Percentiles rank a stretch among this genome's conserved stretches.
phyloP scores from a whole-genome alignment of 441 rosid species.

The Adansonia gregorii region DNA sequence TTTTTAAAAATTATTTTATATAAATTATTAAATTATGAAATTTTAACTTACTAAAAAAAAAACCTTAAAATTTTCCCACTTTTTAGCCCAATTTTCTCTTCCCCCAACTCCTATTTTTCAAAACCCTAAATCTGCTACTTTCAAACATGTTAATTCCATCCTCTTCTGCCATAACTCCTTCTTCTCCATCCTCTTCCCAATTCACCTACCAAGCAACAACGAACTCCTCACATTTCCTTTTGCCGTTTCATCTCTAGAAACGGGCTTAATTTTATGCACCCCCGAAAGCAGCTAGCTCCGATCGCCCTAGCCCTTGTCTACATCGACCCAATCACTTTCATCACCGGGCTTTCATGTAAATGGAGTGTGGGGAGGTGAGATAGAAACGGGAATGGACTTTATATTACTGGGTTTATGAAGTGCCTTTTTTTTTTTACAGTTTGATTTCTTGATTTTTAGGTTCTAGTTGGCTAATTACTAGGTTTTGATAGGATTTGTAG shows the following conservation, averaged over 20 bases:
- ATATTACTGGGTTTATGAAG: too few relatives aligned
- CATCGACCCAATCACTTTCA: conserved; percentile 55
- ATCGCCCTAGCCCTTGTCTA: conserved; percentile 42
- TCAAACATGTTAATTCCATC: conserved; percentile 39
- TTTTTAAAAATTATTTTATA: too few relatives aligned
- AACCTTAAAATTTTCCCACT: background rate
- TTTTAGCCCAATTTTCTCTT: background rate
- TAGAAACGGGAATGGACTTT: too few relatives aligned
- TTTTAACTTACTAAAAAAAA: too few relatives aligned
- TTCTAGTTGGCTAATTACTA: too few relatives aligned
- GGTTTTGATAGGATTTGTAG: too few relatives aligned
- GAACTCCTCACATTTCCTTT: conserved; percentile 42
- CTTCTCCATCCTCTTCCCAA: conserved; percentile 50
- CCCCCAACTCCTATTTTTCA: background rate
- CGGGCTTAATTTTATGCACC: conserved; percentile 47
- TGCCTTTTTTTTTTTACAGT: too few relatives aligned
- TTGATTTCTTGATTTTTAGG: too few relatives aligned
- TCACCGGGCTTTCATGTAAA: conserved; percentile 32
- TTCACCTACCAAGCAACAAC: conserved; percentile 39
- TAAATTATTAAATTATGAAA: too few relatives aligned
- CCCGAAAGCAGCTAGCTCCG: conserved; percentile 45
- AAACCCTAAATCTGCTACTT: background rate
- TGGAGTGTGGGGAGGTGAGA: too few relatives aligned
- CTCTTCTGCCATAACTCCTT: conserved; percentile 35
- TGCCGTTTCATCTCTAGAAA: conserved; percentile 53